Conservation (phyloP, 352 stramenopile species). For the Globisporangium yorkense region DNA sequence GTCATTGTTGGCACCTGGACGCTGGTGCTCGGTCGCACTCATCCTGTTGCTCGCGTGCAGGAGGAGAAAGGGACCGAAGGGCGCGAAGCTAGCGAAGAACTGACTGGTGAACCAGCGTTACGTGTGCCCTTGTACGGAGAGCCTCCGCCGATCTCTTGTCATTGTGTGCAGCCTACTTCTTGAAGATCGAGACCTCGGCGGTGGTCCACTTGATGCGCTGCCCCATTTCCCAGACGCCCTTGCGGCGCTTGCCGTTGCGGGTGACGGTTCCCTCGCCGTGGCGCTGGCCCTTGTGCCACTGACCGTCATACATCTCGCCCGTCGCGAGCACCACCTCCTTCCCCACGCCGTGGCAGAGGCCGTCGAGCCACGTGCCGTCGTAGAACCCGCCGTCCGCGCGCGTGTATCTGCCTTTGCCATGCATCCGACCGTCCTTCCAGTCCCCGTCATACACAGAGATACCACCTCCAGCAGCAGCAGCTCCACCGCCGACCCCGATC, state of each 20-base stretch:
- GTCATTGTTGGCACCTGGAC: background rate
- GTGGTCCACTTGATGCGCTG: slow-evolving; percentile 62
- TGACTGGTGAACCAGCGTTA: slow-evolving; percentile 7
- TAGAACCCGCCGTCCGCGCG: slow-evolving; percentile 56
- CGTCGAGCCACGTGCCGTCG: slow-evolving; percentile 56
- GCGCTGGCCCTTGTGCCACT: slow-evolving; percentile 42
- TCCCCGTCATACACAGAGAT: slow-evolving; percentile 41
- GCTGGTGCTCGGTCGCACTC: background rate
- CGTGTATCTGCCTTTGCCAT: slow-evolving; percentile 63
- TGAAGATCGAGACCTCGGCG: slow-evolving; percentile 36
- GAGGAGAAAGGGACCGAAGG: slow-evolving; percentile 37
- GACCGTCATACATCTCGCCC: slow-evolving; percentile 54
- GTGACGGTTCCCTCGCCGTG: slow-evolving; percentile 57
- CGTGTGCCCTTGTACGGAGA: no score
- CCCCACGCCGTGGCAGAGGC: slow-evolving; percentile 45
- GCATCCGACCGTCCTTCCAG: slow-evolving; percentile 63
- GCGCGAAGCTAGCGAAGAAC: slow-evolving; percentile 49
- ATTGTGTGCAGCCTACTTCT: slow-evolving; percentile 8
- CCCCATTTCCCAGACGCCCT: slow-evolving; percentile 54
- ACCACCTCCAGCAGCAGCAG: background rate
- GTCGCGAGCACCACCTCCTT: slow-evolving; percentile 37
- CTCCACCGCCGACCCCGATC: background rate
- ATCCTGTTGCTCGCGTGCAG: slow-evolving; percentile 16
- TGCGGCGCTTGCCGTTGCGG: slow-evolving; percentile 31
- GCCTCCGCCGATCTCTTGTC: no score